Percentiles rank a stretch among this genome's conserved stretches.
Evolutionary conservation across 2,329 filamentous ascomycete genomes (phyloP).

Genomic region (Cercospora nicotianae): DNA sequence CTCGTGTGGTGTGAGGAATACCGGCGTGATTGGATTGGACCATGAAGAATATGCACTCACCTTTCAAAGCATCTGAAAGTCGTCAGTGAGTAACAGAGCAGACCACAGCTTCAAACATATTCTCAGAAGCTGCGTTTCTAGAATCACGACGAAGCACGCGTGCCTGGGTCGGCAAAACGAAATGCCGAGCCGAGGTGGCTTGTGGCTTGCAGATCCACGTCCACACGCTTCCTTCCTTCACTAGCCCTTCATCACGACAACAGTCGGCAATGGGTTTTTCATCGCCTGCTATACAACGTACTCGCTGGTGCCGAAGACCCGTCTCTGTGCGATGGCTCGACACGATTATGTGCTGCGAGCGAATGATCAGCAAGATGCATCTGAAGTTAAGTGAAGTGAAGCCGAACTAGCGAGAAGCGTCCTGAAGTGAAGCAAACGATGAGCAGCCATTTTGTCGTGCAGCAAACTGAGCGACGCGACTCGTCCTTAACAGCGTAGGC

Average conservation of each 20-base stretch:
- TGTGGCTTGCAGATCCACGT: neutral
- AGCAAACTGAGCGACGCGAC: neutral
- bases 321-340: neutral
- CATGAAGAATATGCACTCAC: conserved; percentile 8
- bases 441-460: neutral
- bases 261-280: neutral
- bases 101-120: neutral
- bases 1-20: neutral
- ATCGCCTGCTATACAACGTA: neutral
- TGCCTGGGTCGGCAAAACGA: conserved; percentile 1
- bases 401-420: neutral
- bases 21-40: neutral
- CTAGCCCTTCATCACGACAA: neutral
- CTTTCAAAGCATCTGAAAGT: neutral
- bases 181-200: neutral
- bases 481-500: neutral
- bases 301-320: neutral
- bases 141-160: conserved; percentile 9
- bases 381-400: neutral
- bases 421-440: neutral
- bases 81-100: neutral
- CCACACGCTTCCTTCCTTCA: neutral
- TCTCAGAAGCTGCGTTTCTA: conserved; percentile 4
- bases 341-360: neutral
- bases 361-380: neutral